These are phyloP conservation scores for Boletus insuetus DNA, from an alignment of 768 basidiomycete genomes.

Conservation along the genomic window DNA sequence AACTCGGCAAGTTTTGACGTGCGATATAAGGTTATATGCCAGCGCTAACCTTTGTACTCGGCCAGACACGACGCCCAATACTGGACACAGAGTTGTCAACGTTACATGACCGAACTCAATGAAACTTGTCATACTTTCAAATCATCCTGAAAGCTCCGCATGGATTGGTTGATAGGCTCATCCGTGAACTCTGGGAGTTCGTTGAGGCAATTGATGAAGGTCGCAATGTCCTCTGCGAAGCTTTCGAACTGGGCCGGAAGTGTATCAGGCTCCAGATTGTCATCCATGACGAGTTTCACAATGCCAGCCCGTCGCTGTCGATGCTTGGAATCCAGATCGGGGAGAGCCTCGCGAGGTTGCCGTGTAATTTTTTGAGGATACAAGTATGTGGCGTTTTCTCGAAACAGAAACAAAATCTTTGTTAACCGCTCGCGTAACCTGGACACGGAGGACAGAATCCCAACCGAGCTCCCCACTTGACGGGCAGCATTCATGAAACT, in stretches of 20 bases:
- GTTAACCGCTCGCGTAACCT: slow-evolving; percentile 48
- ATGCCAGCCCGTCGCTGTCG: slow-evolving; percentile 34
- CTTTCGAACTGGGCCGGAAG: slow-evolving; percentile 44
- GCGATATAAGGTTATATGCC: background rate
- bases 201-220: slow-evolving; percentile 49
- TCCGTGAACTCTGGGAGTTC: slow-evolving; percentile 56
- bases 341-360: slow-evolving; percentile 35
- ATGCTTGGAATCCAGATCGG: slow-evolving; percentile 35
- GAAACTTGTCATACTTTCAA: slow-evolving; percentile 36
- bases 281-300: slow-evolving; percentile 35
- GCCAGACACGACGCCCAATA: slow-evolving; percentile 53
- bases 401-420: slow-evolving; percentile 48
- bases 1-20: slow-evolving; percentile 2
- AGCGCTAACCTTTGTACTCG: slow-evolving; percentile 40
- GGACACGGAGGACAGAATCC: slow-evolving; percentile 51
- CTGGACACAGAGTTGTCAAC: slow-evolving; percentile 25
- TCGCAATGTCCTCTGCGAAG: slow-evolving; percentile 47
- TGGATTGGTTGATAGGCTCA: slow-evolving; percentile 48
- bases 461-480: slow-evolving; percentile 52
- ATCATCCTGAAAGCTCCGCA: slow-evolving; percentile 47
- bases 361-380: slow-evolving; percentile 46
- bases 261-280: slow-evolving; percentile 44
- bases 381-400: slow-evolving; percentile 52
- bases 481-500: slow-evolving; percentile 53
- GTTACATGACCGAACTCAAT: background rate